Base-by-base conservation (phyloP, 2,329 filamentous ascomycete species). In the Aureobasidium sp. region DNA sequence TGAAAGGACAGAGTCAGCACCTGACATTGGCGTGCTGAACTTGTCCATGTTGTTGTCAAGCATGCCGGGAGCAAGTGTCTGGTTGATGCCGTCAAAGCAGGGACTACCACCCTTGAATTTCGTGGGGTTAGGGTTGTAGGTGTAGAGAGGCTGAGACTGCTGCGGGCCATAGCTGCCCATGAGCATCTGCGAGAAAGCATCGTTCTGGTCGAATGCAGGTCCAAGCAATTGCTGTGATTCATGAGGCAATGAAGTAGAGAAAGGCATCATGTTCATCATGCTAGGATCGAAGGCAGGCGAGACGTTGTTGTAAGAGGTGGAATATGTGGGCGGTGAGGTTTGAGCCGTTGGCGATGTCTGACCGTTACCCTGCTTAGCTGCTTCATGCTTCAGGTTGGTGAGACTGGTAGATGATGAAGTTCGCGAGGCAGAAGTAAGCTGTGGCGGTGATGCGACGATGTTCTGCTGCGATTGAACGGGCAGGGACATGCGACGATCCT, bases 171-270 rank as follows among this genome's bases (percentile, higher is more conserved):
- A 76, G 12, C 77, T 76, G 29, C 71, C 71, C 77, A 81, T 81
- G 63, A 81, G 73, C 65, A 77, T 72, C 42, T 76, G 68, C 23
- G 76, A 77, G 61, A 75, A 71, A 3, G 77, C 75, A 64, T 82
- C 77, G 34, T 73, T 76, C 2, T 73, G 71, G 63, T 80, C 77
- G 5, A 82, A 70, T 0, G 72, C 71, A 2, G 75, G 72, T 17
- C 78, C 80, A 6, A 84, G 72, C 20, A 84, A 72, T 67, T 81
- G 79, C 68, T 84, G 81, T 1, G 80, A 76, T 66, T 84, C 79
- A 4, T 77, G 70, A 26, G 82, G 81, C 26, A 84, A 70, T 3
- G 77, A 73, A 44, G 78, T 77, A 2, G 78, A 79, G 60, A 84
- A 73, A 10, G 80, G 79, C 46, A 74, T 75, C 50, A 73, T 69